Evolutionary conservation across 345 rosid genomes (phyloP).

Genomic region (Eucalyptus erythrocorys): DNA sequence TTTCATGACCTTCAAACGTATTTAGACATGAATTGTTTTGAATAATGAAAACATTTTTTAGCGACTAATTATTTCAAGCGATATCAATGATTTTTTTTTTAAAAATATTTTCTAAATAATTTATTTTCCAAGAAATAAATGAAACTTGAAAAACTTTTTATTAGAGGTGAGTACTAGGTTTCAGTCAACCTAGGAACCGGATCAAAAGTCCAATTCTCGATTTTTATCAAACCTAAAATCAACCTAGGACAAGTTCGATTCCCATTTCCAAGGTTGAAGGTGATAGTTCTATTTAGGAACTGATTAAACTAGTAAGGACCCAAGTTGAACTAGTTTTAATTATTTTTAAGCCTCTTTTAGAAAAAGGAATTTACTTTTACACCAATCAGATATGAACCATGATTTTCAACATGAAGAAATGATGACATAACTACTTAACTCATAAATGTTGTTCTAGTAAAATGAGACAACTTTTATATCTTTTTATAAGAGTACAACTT

Average conservation of each 20-base stretch:
- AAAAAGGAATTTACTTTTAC: background rate
- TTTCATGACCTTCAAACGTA: rapidly evolving
- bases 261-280: background rate
- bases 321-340: no score
- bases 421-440: background rate
- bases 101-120: no score
- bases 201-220: background rate
- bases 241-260: background rate
- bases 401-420: background rate
- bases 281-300: background rate
- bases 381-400: background rate
- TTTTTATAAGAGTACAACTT: rapidly evolving
- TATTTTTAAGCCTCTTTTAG: background rate
- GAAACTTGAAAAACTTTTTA: background rate
- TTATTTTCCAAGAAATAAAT: background rate
- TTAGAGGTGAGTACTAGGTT: background rate
- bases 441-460: background rate
- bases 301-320: background rate
- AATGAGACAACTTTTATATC: background rate
- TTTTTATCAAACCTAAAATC: background rate
- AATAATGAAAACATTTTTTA: rapidly evolving
- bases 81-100: background rate
- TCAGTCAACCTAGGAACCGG: background rate
- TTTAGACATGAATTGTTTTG: rapidly evolving
- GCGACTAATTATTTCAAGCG: rapidly evolving